A percentile compares a stretch with the other conserved stretches of the same genome.
Conservation (phyloP, 2,329 filamentous ascomycete genomes). For the Rhexocercosporidium sp. region DNA sequence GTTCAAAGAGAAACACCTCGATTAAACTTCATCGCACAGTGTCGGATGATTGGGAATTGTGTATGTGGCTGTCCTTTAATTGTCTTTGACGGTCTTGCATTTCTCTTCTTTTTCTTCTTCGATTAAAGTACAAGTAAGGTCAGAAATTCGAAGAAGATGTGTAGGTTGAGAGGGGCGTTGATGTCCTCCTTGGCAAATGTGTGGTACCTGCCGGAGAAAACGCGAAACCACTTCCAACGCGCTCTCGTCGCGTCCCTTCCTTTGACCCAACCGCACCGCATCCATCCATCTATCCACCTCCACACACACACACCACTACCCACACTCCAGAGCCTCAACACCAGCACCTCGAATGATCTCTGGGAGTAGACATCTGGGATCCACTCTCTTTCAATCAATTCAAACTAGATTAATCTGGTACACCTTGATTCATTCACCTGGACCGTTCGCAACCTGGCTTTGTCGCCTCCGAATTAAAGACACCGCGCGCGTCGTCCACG, state of each 20-base stretch:
- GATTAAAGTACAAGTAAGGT: too few relatives aligned
- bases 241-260: conserved; percentile 4
- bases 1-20: too few relatives aligned
- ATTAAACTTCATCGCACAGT: too few relatives aligned
- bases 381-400: neutral
- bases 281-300: neutral
- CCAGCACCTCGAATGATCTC: neutral
- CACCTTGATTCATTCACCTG: neutral
- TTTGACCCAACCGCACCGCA: neutral
- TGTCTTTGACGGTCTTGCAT: too few relatives aligned
- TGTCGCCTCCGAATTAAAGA: neutral
- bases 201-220: conserved; percentile 1
- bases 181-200: too few relatives aligned
- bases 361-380: neutral
- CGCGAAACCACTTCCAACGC: conserved; percentile 10
- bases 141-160: too few relatives aligned
- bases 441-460: neutral
- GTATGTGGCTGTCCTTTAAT: too few relatives aligned
- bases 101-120: too few relatives aligned
- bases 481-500: conserved; percentile 4
- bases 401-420: neutral
- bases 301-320: neutral
- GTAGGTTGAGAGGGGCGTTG: too few relatives aligned
- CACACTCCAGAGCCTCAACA: conserved; percentile 21
- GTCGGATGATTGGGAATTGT: too few relatives aligned